Evolutionary conservation across 1,284 basidiomycete species (phyloP), one percentile per base, ranked within the genome.

Genomic region (Cutaneotrichosporon sp.): DNA sequence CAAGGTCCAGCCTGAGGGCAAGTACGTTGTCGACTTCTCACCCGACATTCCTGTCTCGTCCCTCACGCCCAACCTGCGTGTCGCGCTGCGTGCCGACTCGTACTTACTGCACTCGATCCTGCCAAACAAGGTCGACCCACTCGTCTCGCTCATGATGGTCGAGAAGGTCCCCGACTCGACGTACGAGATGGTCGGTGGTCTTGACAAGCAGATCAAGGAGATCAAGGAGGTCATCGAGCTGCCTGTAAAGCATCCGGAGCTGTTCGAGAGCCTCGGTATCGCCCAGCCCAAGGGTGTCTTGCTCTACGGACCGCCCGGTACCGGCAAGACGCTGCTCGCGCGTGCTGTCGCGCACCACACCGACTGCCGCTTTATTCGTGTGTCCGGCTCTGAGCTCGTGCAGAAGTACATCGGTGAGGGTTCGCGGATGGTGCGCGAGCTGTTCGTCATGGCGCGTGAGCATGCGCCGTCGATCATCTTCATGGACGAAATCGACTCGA

Each of bases 391-490:
- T 40, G 96, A 99, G 81, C 82, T 99, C 46, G 96, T 99, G 67
- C 96, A 98, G 82, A 99, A 98, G 84, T 98, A 98, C 78, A 97
- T 98, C 72, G 96, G 96, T 65, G 96, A 98, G 82, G 96, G 96
- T 51, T 91, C 89, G 68, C 85, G 96, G 66, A 97, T 96, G 93
- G 94, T 97, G 47, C 87, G 96, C 65, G 96, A 99, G 83, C 82
- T 99, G 62, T 99, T 99, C 84, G 93, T 98, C 69, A 98, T 98
- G 96, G 96, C 97, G 2, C 83, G 95, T 69, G 96, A 98, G 80
- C 95, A 98, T 77, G 96, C 96, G 31, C 96, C 97, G n/a, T 91
- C 90, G 78, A 98, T 99, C 83, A 97, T 99, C 78, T 98, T 99
- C 84, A 98, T 99, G 93, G 96, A 99, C 82, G 96, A 99, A 81